phyloP scores from a whole-genome alignment of 2,329 filamentous ascomycete genomes.

The Simplicillium aogashimaense region DNA sequence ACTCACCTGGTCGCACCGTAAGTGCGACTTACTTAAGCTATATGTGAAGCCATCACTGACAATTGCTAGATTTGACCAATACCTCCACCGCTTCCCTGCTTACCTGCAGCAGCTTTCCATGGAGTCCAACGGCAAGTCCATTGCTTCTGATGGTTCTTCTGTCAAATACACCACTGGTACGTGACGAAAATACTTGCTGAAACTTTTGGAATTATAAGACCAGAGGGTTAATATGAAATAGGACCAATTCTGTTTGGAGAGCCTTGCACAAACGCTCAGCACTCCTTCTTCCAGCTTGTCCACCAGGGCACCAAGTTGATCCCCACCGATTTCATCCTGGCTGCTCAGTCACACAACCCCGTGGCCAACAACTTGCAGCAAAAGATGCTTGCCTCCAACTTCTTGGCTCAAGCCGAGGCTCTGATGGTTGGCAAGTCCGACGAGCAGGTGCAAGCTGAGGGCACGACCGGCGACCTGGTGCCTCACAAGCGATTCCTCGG shows the following conservation, averaged over 20 bases:
- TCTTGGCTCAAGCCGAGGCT: constrained; percentile 80
- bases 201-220: too few species aligned
- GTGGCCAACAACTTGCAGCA: constrained; percentile 89
- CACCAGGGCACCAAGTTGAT: constrained; percentile 99
- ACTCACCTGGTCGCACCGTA: constrained; percentile 94
- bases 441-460: constrained; percentile 69
- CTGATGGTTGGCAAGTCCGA: constrained; percentile 86
- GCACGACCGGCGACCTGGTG: constrained; percentile 63
- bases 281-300: constrained; percentile 99
- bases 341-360: constrained; percentile 93
- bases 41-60: constrained; percentile 3
- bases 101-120: constrained; percentile 99
- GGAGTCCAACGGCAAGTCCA: constrained; percentile 98
- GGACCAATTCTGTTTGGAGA: constrained; percentile 92
- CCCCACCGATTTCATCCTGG: constrained; percentile 94
- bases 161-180: constrained; percentile 90
- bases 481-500: constrained; percentile 99
- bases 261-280: constrained; percentile 97
- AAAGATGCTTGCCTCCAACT: constrained; percentile 90
- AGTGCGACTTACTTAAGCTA: constrained; percentile 25
- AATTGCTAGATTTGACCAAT: constrained; percentile 75
- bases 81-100: constrained; percentile 96
- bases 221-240: constrained; percentile 14
- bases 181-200: constrained; percentile 3
- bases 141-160: constrained; percentile 77